Conservation (phyloP, 2,329 filamentous ascomycete genomes). For the Xylaria sp. region DNA sequence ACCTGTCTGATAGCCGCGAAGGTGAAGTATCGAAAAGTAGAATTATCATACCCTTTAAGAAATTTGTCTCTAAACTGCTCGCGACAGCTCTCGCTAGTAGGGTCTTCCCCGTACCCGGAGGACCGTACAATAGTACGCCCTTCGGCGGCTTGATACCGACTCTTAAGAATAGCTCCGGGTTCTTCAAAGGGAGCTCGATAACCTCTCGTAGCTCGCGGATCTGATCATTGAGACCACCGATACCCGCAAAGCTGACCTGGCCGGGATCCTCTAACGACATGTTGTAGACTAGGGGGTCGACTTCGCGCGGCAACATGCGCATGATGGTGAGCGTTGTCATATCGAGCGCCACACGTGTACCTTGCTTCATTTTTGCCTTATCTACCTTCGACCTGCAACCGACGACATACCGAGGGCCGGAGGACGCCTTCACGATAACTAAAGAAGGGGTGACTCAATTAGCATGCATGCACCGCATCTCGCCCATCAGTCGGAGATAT, state of each 20-base stretch:
- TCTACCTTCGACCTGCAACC: conserved; percentile 99
- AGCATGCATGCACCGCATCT: conserved; percentile 19
- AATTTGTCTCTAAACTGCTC: conserved; percentile 97
- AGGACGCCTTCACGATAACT: conserved; percentile 99
- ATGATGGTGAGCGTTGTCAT: conserved; percentile 99
- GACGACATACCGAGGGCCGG: conserved; percentile 96
- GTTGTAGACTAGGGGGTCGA: conserved; percentile 98
- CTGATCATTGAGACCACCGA: conserved; percentile 97
- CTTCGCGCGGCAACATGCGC: conserved; percentile 98
- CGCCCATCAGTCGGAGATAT: background rate
- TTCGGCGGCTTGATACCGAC: conserved; percentile 99
- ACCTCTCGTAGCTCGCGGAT: conserved; percentile 97
- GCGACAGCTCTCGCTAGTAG: conserved; percentile 93
- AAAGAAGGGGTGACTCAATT: conserved; percentile 2
- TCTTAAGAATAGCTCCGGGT: conserved; percentile 94
- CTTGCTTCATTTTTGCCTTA: conserved; percentile 96
- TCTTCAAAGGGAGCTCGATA: conserved; percentile 97
- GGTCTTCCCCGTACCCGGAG: conserved; percentile 97
- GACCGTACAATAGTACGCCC: conserved; percentile 94
- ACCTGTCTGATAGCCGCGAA: background rate
- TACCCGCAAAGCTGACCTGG: conserved; percentile 96
- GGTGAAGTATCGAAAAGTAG: background rate
- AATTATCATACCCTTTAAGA: conserved; percentile 80
- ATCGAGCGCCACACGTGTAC: conserved; percentile 94
- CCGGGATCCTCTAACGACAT: conserved; percentile 99